These are phyloP conservation scores for Phytopythium chamaehyphon DNA, from an alignment of 352 stramenopile species.

Conservation along the genomic window DNA sequence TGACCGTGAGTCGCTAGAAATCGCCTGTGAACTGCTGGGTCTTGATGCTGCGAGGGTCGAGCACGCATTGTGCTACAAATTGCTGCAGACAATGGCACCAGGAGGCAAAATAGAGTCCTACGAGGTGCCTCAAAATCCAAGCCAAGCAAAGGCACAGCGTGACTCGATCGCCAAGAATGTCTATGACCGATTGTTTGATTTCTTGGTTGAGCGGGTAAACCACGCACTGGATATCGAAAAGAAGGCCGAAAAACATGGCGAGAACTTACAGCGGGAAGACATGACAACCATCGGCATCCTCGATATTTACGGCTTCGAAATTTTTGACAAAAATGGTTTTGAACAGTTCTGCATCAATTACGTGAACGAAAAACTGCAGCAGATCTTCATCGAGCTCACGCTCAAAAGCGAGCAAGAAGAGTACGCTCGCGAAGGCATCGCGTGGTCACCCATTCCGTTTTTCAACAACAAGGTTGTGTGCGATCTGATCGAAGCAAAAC, in stretches of 20 bases:
- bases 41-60: conserved; percentile 57
- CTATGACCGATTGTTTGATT: conserved; percentile 96
- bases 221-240: conserved; percentile 81
- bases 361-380: conserved; percentile 93
- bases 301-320: conserved; percentile 97
- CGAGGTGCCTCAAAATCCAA: conserved; percentile 82
- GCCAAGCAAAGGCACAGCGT: conserved; percentile 87
- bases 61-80: conserved; percentile 78
- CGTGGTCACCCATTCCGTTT: conserved; percentile 89
- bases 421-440: conserved; percentile 94
- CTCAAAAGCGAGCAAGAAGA: conserved; percentile 91
- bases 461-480: conserved; percentile 93
- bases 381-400: conserved; percentile 91
- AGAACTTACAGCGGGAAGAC: conserved; percentile 66
- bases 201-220: conserved; percentile 93
- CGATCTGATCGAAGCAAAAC: conserved; percentile 78
- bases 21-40: conserved; percentile 63
- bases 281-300: conserved; percentile 90
- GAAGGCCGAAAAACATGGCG: conserved; percentile 72
- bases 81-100: conserved; percentile 85
- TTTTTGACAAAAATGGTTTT: conserved; percentile 93
- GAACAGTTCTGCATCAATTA: conserved; percentile 97
- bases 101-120: conserved; percentile 83
- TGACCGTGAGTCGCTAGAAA: conserved; percentile 48
- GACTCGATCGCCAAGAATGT: conserved; percentile 96